Percentiles rank a stretch among this genome's conserved stretches.
These are phyloP conservation scores for Sporothrix brasiliensis DNA, from an alignment of 2,329 filamentous ascomycete species.

Conservation along the genomic window DNA sequence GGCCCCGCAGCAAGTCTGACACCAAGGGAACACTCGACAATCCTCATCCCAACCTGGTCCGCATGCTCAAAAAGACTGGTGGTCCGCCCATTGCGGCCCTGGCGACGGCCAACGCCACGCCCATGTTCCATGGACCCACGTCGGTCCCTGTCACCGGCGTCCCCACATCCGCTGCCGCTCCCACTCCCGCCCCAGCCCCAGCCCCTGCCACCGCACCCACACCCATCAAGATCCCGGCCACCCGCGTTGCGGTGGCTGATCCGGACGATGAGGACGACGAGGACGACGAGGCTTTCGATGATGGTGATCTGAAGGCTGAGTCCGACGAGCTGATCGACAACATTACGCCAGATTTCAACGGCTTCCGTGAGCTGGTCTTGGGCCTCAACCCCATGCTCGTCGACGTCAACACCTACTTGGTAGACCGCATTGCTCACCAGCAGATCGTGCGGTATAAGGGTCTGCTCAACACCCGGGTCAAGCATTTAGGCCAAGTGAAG, in stretches of 20 bases:
- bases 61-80: conserved; percentile 56
- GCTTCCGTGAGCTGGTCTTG: conserved; percentile 74
- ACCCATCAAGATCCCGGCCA: conserved; percentile 32
- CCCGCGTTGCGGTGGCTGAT: conserved; percentile 38
- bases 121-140: conserved; percentile 21
- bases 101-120: conserved; percentile 45
- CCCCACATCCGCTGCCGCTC: neutral
- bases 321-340: conserved; percentile 64
- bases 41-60: conserved; percentile 50
- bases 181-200: neutral
- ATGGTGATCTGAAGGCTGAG: conserved; percentile 64
- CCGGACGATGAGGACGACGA: conserved; percentile 59
- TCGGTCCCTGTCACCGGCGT: neutral
- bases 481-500: conserved; percentile 65
- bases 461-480: conserved; percentile 69
- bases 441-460: conserved; percentile 79
- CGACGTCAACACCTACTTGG: conserved; percentile 61
- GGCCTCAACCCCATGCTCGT: conserved; percentile 72
- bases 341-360: conserved; percentile 71
- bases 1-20: conserved; percentile 60
- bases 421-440: conserved; percentile 81
- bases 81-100: conserved; percentile 58
- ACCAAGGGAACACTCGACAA: conserved; percentile 48
- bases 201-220: neutral
- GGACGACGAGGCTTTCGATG: conserved; percentile 63